Conservation (phyloP, 805 yeast genomes). For the Kluyveromyces nonfermentans region DNA sequence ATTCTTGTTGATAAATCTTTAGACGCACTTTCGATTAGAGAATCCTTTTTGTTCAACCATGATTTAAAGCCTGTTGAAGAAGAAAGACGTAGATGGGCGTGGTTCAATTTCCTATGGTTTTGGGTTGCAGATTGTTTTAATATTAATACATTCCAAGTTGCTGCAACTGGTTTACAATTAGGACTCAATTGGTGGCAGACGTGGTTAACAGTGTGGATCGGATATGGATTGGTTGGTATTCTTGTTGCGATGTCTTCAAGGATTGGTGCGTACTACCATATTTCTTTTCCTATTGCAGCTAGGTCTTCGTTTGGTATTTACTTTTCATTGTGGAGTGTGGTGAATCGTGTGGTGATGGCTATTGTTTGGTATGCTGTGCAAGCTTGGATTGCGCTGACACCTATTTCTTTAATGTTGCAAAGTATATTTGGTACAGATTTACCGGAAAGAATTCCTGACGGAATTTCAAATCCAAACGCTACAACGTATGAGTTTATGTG, state of each 20-base stretch:
- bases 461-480: slow-evolving; percentile 48
- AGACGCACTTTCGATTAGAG: slow-evolving; percentile 40
- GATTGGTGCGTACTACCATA: slow-evolving; percentile 71
- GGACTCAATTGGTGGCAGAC: slow-evolving; percentile 88
- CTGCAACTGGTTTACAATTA: slow-evolving; percentile 69
- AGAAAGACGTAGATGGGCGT: slow-evolving; percentile 70
- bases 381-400: slow-evolving; percentile 75
- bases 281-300: slow-evolving; percentile 75
- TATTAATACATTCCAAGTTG: slow-evolving; percentile 86
- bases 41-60: slow-evolving; percentile 59
- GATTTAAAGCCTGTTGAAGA: slow-evolving; percentile 76
- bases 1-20: slow-evolving; percentile 20
- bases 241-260: slow-evolving; percentile 68
- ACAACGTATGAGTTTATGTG: slow-evolving; percentile 65
- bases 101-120: slow-evolving; percentile 71
- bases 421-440: slow-evolving; percentile 66
- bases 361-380: slow-evolving; percentile 86
- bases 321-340: slow-evolving; percentile 81
- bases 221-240: slow-evolving; percentile 59
- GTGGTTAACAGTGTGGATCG: slow-evolving; percentile 84
- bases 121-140: slow-evolving; percentile 91
- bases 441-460: slow-evolving; percentile 53
- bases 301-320: slow-evolving; percentile 80
- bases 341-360: slow-evolving; percentile 83
- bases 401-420: slow-evolving; percentile 67